Evolutionary conservation across 163 green algal species (phyloP).

Genomic region (Scenedesmus sp.): DNA sequence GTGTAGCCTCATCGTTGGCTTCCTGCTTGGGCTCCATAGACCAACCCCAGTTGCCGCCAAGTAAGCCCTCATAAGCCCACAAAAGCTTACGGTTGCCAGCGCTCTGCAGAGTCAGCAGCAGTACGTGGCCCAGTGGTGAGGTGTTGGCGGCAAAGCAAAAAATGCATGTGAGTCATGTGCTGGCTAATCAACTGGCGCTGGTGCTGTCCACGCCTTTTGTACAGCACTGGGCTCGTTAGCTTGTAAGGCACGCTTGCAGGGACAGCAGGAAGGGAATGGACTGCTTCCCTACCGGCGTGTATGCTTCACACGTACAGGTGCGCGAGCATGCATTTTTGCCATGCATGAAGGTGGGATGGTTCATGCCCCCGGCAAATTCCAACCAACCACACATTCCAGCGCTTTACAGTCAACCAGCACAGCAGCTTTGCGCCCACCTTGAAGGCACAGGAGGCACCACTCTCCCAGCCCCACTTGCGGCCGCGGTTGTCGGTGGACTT

Average conservation of each 20-base stretch:
- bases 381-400: not conserved
- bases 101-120: not conserved
- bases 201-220: too few species aligned
- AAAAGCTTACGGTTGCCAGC: not conserved
- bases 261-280: not conserved
- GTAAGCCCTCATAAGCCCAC: not conserved
- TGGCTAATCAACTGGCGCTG: too few species aligned
- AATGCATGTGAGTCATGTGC: not conserved
- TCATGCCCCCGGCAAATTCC: not conserved
- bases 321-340: too few species aligned
- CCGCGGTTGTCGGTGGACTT: not conserved
- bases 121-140: not conserved
- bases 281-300: too few species aligned
- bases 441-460: slow-evolving; percentile 1
- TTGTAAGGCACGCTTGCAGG: not conserved
- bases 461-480: slow-evolving; percentile 11
- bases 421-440: not conserved
- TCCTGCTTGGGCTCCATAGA: not conserved
- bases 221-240: not conserved
- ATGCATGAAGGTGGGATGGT: not conserved
- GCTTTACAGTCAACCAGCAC: too few species aligned
- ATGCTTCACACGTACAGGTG: too few species aligned
- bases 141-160: not conserved
- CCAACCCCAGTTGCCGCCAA: not conserved
- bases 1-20: not conserved